These are phyloP conservation scores for Gyrodon lividus DNA, from an alignment of 768 basidiomycete genomes.

Conservation along the genomic window DNA sequence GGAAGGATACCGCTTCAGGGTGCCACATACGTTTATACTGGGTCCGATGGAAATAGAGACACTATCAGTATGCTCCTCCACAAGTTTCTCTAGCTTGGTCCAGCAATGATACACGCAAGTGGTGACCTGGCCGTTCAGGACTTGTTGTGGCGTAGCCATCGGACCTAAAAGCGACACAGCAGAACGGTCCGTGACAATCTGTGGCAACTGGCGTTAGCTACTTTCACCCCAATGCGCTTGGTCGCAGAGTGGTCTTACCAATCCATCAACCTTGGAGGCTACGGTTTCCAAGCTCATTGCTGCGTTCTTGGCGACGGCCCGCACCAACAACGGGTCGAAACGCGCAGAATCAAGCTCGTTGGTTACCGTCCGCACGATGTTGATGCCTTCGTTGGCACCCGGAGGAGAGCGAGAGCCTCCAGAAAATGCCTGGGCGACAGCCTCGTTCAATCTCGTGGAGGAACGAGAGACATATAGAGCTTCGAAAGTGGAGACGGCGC, in stretches of 20 bases:
- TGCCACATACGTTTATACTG: slow-evolving; percentile 52
- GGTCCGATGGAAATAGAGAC: slow-evolving; percentile 57
- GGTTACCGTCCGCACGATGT: slow-evolving; percentile 70
- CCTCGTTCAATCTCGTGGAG: slow-evolving; percentile 79
- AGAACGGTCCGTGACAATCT: slow-evolving; percentile 73
- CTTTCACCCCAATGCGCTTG: not conserved
- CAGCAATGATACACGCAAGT: slow-evolving; percentile 52
- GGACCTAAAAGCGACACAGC: slow-evolving; percentile 76
- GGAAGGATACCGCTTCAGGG: not conserved
- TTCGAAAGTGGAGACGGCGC: slow-evolving; percentile 82
- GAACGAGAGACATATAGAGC: slow-evolving; percentile 85
- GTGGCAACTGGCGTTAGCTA: not conserved
- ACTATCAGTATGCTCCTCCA: slow-evolving; percentile 28
- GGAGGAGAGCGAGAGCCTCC: slow-evolving; percentile 71
- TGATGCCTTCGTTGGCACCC: slow-evolving; percentile 71
- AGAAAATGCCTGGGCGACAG: slow-evolving; percentile 71
- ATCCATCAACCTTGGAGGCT: slow-evolving; percentile 56
- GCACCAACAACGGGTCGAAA: slow-evolving; percentile 81
- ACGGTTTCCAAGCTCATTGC: slow-evolving; percentile 69
- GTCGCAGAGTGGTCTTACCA: slow-evolving; percentile 48
- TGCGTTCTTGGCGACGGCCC: slow-evolving; percentile 74
- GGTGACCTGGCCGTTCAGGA: slow-evolving; percentile 73
- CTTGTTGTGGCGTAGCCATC: slow-evolving; percentile 73
- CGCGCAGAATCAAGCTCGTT: slow-evolving; percentile 67
- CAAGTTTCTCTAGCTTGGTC: slow-evolving; percentile 23